Conservation (phyloP, 345 rosid genomes). For the Turnera subulata region DNA sequence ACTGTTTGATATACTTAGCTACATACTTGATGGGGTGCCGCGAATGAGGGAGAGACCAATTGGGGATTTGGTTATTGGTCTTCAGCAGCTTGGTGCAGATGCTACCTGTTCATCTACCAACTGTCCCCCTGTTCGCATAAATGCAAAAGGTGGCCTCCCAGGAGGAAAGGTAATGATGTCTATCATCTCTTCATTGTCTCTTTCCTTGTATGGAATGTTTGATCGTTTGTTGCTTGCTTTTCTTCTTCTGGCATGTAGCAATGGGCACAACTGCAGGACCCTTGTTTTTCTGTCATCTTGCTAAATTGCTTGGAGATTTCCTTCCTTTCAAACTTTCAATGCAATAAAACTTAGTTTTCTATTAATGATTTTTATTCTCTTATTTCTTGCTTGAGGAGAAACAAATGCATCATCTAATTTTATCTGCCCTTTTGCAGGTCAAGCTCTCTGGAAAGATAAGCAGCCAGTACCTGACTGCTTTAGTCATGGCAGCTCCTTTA, state of each 20-base stretch:
- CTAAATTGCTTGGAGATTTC: too few relatives aligned
- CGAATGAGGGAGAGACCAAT: constrained; percentile 98
- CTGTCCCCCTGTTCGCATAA: constrained; percentile 86
- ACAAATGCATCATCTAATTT: constrained; percentile 6
- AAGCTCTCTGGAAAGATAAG: constrained; percentile 92
- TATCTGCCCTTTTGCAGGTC: constrained; percentile 50
- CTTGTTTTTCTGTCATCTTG: too few relatives aligned
- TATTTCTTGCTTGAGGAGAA: neutral
- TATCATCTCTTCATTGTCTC: neutral
- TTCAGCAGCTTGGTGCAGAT: constrained; percentile 93
- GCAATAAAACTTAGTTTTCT: neutral
- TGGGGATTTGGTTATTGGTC: constrained; percentile 81
- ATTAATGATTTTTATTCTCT: neutral
- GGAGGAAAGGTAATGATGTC: constrained; percentile 70
- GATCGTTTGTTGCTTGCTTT: neutral
- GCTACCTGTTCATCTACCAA: constrained; percentile 62
- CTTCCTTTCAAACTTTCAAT: too few relatives aligned
- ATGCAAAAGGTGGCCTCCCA: constrained; percentile 86
- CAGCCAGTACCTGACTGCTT: constrained; percentile 94
- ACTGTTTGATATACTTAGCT: constrained; percentile 37
- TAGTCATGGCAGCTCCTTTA: constrained; percentile 96
- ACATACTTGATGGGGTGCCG: constrained; percentile 88
- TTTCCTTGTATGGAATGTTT: neutral
- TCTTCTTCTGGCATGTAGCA: neutral
- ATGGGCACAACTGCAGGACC: neutral